These are phyloP conservation scores for Bipolaris oryzae DNA, from an alignment of 2,329 filamentous ascomycete species.

Conservation along the genomic window DNA sequence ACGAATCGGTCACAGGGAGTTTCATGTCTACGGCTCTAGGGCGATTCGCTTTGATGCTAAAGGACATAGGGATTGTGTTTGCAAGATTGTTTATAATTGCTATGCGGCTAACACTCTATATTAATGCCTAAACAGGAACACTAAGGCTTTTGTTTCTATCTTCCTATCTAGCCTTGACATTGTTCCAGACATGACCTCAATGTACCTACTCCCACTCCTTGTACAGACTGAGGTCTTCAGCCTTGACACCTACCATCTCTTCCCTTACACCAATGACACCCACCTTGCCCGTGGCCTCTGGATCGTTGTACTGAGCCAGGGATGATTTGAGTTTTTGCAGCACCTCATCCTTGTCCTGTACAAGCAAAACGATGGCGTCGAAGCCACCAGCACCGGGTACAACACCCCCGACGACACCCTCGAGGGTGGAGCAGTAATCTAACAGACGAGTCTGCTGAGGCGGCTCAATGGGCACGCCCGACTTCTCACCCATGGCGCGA, in stretches of 20 bases:
- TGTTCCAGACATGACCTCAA: background rate
- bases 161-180: background rate
- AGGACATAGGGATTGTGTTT: background rate
- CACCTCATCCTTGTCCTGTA: conserved; percentile 73
- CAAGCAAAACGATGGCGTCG: conserved; percentile 83
- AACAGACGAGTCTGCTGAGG: conserved; percentile 81
- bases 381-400: conserved; percentile 94
- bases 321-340: conserved; percentile 65
- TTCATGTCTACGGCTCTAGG: too few species aligned
- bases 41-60: background rate
- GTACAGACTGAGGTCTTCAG: conserved; percentile 51
- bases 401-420: conserved; percentile 87
- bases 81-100: background rate
- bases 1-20: background rate
- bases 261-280: conserved; percentile 72
- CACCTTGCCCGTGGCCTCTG: conserved; percentile 58
- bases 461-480: conserved; percentile 88
- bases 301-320: conserved; percentile 67
- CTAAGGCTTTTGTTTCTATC: background rate
- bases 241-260: conserved; percentile 69
- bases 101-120: conserved; percentile 4
- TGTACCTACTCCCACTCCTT: conserved; percentile 44
- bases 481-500: conserved; percentile 74
- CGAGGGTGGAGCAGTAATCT: conserved; percentile 72
- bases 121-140: conserved; percentile 1